Percentiles rank a stretch among this genome's conserved stretches.
Evolutionary conservation across 2,329 filamentous ascomycete genomes (phyloP).

Genomic region (Alternaria arborescens): DNA sequence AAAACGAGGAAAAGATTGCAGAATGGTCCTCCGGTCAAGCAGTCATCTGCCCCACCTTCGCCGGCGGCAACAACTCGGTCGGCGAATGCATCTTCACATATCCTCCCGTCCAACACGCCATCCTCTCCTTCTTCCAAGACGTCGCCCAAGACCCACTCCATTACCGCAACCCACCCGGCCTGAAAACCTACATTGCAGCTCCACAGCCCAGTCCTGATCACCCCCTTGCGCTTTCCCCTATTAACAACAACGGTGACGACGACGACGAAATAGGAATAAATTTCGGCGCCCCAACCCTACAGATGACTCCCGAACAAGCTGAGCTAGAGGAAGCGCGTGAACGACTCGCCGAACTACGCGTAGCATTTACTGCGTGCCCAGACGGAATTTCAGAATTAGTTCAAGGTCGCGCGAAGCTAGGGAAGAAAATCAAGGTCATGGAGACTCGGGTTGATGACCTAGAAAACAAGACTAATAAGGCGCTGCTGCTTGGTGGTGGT

Average conservation of each 20-base stretch:
- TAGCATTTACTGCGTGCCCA: constrained; percentile 31
- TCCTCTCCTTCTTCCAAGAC: constrained; percentile 69
- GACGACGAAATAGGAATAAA: constrained; percentile 1
- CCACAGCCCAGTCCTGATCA: constrained; percentile 28
- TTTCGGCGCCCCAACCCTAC: constrained; percentile 8
- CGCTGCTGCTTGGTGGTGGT: constrained; percentile 19
- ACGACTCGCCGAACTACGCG: constrained; percentile 25
- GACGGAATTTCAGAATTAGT: constrained; percentile 19
- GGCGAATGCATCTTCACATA: constrained; percentile 67
- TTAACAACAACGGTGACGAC: not conserved
- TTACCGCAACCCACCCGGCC: constrained; percentile 41
- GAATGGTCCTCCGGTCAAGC: constrained; percentile 22
- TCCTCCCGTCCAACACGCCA: constrained; percentile 60
- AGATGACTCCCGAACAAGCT: constrained; percentile 31
- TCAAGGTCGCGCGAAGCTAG: constrained; percentile 29
- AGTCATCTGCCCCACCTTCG: constrained; percentile 62
- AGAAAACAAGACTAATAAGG: constrained; percentile 12
- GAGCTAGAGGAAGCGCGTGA: constrained; percentile 25
- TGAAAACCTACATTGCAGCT: constrained; percentile 19
- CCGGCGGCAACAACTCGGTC: constrained; percentile 68
- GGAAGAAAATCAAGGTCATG: constrained; percentile 28
- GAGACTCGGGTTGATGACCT: constrained; percentile 27
- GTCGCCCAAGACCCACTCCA: constrained; percentile 58
- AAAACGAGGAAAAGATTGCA: not conserved
- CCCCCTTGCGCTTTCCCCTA: constrained; percentile 22